Percentiles rank a stretch among this genome's conserved stretches.
Conservation (phyloP, 805 yeast species). For the Cyberlindnera sargentensis region DNA sequence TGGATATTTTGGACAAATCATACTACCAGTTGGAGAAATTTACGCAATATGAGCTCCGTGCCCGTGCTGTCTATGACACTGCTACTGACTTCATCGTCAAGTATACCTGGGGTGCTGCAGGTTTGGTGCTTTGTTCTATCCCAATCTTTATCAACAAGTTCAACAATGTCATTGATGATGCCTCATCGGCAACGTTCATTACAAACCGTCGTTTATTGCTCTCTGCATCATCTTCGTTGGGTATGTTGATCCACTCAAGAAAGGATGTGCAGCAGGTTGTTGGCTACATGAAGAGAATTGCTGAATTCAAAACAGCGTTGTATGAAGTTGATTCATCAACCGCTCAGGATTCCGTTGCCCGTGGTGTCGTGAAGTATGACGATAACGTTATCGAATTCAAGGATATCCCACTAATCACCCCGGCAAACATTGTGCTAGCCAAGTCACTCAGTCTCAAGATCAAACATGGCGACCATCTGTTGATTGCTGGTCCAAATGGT, state of each 20-base stretch:
- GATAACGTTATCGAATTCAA: constrained; percentile 62
- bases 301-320: constrained; percentile 61
- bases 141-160: constrained; percentile 70
- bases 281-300: constrained; percentile 74
- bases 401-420: constrained; percentile 77
- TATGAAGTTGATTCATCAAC: constrained; percentile 34
- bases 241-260: constrained; percentile 78
- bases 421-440: constrained; percentile 70
- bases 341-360: constrained; percentile 15
- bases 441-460: constrained; percentile 62
- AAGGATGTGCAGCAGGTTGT: constrained; percentile 75
- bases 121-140: constrained; percentile 76
- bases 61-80: constrained; percentile 72
- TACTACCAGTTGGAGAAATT: constrained; percentile 79
- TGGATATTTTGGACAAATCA: constrained; percentile 67
- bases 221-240: constrained; percentile 83
- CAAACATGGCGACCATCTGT: constrained; percentile 73
- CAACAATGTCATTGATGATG: constrained; percentile 30
- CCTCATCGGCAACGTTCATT: constrained; percentile 73
- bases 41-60: constrained; percentile 65
- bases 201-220: constrained; percentile 80
- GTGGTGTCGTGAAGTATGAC: constrained; percentile 34
- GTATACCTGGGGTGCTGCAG: constrained; percentile 95
- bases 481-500: constrained; percentile 94
- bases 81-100: constrained; percentile 86